Base-by-base conservation (phyloP, 768 basidiomycete species). In the Panaeolus papilionaceus region DNA sequence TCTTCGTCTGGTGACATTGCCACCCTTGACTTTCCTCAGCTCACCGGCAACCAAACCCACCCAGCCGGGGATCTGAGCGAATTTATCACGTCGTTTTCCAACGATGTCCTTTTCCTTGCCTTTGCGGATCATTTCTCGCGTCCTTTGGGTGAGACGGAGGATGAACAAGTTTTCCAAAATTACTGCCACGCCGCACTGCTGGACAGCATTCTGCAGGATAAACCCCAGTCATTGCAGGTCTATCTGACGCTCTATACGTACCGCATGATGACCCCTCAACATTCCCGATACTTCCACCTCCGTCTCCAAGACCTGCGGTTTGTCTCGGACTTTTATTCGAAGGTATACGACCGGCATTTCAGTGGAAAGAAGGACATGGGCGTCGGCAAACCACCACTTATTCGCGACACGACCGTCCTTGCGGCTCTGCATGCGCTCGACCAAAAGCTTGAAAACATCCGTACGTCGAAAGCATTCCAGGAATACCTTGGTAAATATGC, bases 151-250 rank as follows among this genome's bases (percentile, higher is more conserved):
- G 86, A 85, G 68, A 87, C 88, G 11, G 81, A 83, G 3, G 81
- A 83, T 33, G 92, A 93, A 71, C 83, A 82, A 51, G 75, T 88
- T 10, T 89, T 93, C 75, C 86, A 89, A 67, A 83, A 83, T 10
- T 95, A 92, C 71, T 90, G 92, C 71, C 89, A 92, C 71, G 92
- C 93, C 0, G 84, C 86, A 37, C 77, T 95, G 12, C 83, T 96
- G 49, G 96, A 98, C 75, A 92, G 93, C 78, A 91, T 98, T 62
- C 81, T 95, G n/a, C 90, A 93, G 75, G 96, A 96, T 78, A 98
- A 97, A 75, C 89, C 92, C 12, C 86, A 89, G 67, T 89, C 92
- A 0, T 78, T 96, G 3, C 89, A 91, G 71, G 84, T 90, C 0
- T 92, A 95, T 74, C 80, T 96, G 2, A 88, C 87, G 1, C 75